A percentile compares a stretch with the other conserved stretches of the same genome.
Conservation (phyloP, 2,329 filamentous ascomycete species). For the Boeremia lycopersici region DNA sequence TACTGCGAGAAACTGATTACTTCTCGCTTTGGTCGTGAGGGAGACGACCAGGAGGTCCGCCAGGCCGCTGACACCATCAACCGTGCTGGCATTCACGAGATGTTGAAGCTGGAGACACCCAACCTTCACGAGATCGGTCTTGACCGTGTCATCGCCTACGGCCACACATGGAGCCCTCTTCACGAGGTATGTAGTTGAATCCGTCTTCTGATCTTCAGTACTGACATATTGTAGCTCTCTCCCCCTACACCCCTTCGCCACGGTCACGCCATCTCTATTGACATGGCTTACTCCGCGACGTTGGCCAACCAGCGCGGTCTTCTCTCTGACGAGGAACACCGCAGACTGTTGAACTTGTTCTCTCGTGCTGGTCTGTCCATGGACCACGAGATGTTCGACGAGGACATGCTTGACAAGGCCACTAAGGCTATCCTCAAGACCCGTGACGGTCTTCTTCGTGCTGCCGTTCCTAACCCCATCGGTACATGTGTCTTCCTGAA, state of each 20-base stretch:
- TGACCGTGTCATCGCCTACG: conserved; percentile 75
- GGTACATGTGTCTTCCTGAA: conserved; percentile 72
- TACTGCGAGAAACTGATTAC: conserved; percentile 72
- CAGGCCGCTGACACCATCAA: conserved; percentile 71
- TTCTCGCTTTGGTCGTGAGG: conserved; percentile 67
- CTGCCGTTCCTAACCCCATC: conserved; percentile 71
- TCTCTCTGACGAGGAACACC: conserved; percentile 65
- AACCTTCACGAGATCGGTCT: conserved; percentile 76
- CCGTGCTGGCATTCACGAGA: conserved; percentile 71
- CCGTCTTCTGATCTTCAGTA: not conserved
- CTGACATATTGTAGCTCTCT: conserved; percentile 57
- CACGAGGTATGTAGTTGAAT: conserved; percentile 54
- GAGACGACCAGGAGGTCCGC: conserved; percentile 63
- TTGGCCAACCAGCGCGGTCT: conserved; percentile 68
- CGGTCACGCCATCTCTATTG: conserved; percentile 75
- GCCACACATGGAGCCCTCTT: conserved; percentile 75
- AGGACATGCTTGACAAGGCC: conserved; percentile 67
- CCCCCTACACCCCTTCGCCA: conserved; percentile 72
- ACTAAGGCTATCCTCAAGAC: conserved; percentile 74
- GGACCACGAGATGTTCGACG: conserved; percentile 72
- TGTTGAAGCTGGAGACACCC: conserved; percentile 75
- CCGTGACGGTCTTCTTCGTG: conserved; percentile 69
- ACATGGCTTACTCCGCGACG: conserved; percentile 77
- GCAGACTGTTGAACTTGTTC: conserved; percentile 68
- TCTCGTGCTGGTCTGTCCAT: conserved; percentile 73